A percentile compares a stretch with the other conserved stretches of the same genome.
These are phyloP conservation scores for Onygenales sp. DNA, from an alignment of 2,329 filamentous ascomycete species.

Conservation along the genomic window DNA sequence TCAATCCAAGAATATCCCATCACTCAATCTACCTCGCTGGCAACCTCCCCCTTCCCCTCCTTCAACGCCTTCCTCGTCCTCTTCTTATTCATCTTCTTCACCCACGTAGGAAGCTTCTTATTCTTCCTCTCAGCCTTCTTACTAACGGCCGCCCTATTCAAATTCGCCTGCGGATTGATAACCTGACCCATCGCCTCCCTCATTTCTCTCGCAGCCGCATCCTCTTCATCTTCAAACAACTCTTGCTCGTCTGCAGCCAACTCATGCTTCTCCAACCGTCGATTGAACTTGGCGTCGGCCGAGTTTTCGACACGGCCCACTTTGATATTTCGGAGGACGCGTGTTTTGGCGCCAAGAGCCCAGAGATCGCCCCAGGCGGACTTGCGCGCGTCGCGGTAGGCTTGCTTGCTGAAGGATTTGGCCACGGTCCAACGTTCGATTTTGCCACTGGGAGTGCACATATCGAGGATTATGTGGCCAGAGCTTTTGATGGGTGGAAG, in stretches of 20 bases:
- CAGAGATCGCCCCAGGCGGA: slow-evolving; percentile 86
- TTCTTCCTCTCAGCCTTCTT: slow-evolving; percentile 1
- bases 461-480: slow-evolving; percentile 78
- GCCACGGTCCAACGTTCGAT: slow-evolving; percentile 94
- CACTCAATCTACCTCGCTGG: background rate
- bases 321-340: slow-evolving; percentile 52
- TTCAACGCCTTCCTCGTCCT: slow-evolving; percentile 33
- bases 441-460: slow-evolving; percentile 77
- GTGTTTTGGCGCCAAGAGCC: slow-evolving; percentile 88
- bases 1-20: background rate
- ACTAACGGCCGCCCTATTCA: background rate
- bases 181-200: background rate
- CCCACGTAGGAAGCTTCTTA: slow-evolving; percentile 28
- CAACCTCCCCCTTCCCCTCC: slow-evolving; percentile 28
- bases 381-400: slow-evolving; percentile 89
- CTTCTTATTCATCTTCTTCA: slow-evolving; percentile 36
- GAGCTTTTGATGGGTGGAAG: slow-evolving; percentile 75
- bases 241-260: slow-evolving; percentile 11
- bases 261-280: slow-evolving; percentile 16
- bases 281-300: slow-evolving; percentile 25
- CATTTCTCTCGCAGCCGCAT: background rate
- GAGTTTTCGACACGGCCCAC: slow-evolving; percentile 43
- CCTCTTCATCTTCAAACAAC: slow-evolving; percentile 12
- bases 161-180: background rate
- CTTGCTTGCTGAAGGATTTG: slow-evolving; percentile 66